These are phyloP conservation scores for Agrocybe chaxingu DNA, from an alignment of 768 basidiomycete species.

Conservation along the genomic window DNA sequence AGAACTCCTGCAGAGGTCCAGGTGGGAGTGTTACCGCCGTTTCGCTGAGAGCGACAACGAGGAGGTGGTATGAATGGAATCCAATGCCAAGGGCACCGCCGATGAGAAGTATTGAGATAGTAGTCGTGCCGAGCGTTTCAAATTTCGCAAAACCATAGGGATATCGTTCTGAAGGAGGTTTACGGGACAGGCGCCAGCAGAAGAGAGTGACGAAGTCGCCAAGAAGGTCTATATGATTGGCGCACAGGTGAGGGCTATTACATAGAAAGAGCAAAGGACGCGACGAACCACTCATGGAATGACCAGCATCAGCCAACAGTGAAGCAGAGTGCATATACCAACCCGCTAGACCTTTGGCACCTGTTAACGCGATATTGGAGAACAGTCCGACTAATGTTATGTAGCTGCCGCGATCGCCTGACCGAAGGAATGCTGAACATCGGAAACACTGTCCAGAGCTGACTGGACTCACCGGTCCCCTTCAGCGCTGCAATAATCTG, in stretches of 20 bases:
- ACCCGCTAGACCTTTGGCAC: slow-evolving; percentile 83
- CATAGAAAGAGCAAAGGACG: neutral
- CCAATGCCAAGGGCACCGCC: slow-evolving; percentile 84
- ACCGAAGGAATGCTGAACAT: slow-evolving; percentile 2
- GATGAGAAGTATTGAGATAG: slow-evolving; percentile 83
- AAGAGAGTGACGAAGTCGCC: slow-evolving; percentile 91
- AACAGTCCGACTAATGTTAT: slow-evolving; percentile 85
- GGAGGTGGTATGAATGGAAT: slow-evolving; percentile 85
- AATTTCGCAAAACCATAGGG: slow-evolving; percentile 93
- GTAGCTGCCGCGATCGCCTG: slow-evolving; percentile 77
- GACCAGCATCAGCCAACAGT: slow-evolving; percentile 90
- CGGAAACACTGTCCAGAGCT: neutral
- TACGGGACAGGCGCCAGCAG: slow-evolving; percentile 82
- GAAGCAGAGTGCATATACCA: slow-evolving; percentile 89
- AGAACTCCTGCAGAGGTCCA: slow-evolving; percentile 60
- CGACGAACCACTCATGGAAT: slow-evolving; percentile 77
- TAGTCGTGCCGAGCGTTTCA: slow-evolving; percentile 91
- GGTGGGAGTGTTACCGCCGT: slow-evolving; percentile 63
- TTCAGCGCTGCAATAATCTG: slow-evolving; percentile 65
- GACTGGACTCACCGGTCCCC: slow-evolving; percentile 50
- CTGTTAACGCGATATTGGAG: slow-evolving; percentile 79
- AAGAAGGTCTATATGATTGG: slow-evolving; percentile 57
- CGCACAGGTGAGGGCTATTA: neutral
- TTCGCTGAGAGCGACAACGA: slow-evolving; percentile 68
- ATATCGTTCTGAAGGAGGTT: slow-evolving; percentile 74